Percentiles rank a stretch among this genome's conserved stretches.
phyloP scores from a whole-genome alignment of 305 asterid species.

The Lippia alba region DNA sequence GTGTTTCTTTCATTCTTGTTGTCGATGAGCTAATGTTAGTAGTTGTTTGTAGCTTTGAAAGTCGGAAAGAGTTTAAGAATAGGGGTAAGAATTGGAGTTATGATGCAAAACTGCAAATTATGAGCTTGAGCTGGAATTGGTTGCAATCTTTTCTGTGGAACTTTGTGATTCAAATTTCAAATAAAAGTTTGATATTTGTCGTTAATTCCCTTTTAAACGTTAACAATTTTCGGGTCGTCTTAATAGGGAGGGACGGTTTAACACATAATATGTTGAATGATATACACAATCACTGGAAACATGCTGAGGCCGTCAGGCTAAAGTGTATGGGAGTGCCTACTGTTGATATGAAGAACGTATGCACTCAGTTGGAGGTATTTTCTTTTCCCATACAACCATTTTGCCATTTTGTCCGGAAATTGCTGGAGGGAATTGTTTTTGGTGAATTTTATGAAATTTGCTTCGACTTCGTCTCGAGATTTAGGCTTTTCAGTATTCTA shows the following conservation, averaged over 20 bases:
- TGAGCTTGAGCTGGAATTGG: background rate
- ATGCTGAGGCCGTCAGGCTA: slow-evolving; percentile 83
- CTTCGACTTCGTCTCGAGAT: background rate
- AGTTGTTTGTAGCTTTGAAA: slow-evolving; percentile 1
- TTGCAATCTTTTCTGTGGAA: background rate
- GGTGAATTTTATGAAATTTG: background rate
- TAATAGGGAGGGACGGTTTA: slow-evolving; percentile 90
- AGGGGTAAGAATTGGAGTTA: slow-evolving; percentile 1
- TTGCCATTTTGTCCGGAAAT: slow-evolving; percentile 6
- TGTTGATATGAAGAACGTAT: slow-evolving; percentile 88
- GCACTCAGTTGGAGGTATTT: slow-evolving; percentile 86
- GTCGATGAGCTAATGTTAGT: slow-evolving; percentile 2
- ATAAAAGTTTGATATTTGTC: background rate
- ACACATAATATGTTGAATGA: slow-evolving; percentile 96
- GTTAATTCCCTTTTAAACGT: background rate
- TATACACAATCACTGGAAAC: slow-evolving; percentile 92
- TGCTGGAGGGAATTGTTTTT: slow-evolving; percentile 6
- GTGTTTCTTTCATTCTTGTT: background rate
- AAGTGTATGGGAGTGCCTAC: slow-evolving; percentile 99
- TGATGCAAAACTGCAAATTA: background rate
- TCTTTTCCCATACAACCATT: slow-evolving; percentile 1
- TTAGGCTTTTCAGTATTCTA: slow-evolving; percentile 1
- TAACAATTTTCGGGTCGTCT: background rate
- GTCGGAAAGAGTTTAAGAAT: background rate
- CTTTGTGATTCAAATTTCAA: slow-evolving; percentile 10